Base-by-base conservation (phyloP, 192 early-diverging fungal genomes). In the Gaertneriomyces sp. region DNA sequence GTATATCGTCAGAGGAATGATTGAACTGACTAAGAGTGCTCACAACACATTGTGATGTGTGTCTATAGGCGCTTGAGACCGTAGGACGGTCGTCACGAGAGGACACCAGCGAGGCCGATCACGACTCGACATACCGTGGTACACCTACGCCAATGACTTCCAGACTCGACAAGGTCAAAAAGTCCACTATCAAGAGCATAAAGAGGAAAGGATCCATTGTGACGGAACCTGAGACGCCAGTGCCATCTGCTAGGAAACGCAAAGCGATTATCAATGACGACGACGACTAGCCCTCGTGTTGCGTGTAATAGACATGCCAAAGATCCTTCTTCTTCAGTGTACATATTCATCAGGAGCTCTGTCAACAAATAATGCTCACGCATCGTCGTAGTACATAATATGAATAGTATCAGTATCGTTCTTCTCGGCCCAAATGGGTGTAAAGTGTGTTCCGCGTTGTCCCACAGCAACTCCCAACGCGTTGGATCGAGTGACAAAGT, bases 21-120 rank as follows among this genome's bases (percentile, higher is more conserved):
- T 51, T n/a, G 49, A 51, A 20, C 16, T 38, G 33, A 25, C 0
- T 8, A 9, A n/a, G 33, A 25, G 6, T 43, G 5, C 10, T 60
- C 59, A 12, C 25, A 12, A 10, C 0, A 4, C 12, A 52, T 46
- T 8, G 50, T 8, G 12, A 8, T 9, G 40, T 10, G 20, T 12
- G 10, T 42, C 44, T 9, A n/a, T 12, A 64, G 63, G 68, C 68
- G 40, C 43, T 70, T 42, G 68, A 70, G 45, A 70, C 61, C 41
- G 44, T 7, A 19, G 46, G 42, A 49, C n/a, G 46, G 14, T 9
- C n/a, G n/a, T 10, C 20, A 8, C 33, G n/a, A 12, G 66, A 59
- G n/a, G 57, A 60, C 25, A 42, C 40, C n/a, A 54, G n/a, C n/a
- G 58, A 39, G 14, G 56, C 20, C 43, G 40, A 38, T 8, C 20